Evolutionary conservation across 2,329 filamentous ascomycete genomes (phyloP), one percentile per base, ranked within the genome.

Genomic region (Sporothrix brunneoviolacea): DNA sequence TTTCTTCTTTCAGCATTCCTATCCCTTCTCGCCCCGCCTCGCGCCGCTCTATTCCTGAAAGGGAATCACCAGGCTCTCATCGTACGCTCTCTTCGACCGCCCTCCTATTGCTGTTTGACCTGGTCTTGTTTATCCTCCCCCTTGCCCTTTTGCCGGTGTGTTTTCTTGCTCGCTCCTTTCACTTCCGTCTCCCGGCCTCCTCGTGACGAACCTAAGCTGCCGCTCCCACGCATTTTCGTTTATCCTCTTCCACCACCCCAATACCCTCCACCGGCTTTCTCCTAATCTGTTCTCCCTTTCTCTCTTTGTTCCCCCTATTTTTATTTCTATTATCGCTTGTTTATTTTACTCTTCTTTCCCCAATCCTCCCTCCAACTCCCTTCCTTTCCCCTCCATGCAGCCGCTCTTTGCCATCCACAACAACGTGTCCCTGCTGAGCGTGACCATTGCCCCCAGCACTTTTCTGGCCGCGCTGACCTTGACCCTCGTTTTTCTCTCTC

Each of bases 381-480:
- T 36, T 18, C 22, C 48, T 15, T 8, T 4, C 27, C 24, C 32
- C 37, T 38, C 45, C 62, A 80, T 81, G 77, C 74, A 73, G 69
- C 77, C 78, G 53, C 69, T 82, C 64, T 67, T 82, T 58, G 77
- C 76, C 48, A 73, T 82, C 57, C 77, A 80, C 67, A 82, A 77
- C 65, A 76, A 80, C 55, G 71, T 82, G 62, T 77, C 77, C 52
- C 71, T 82, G 58, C 62, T 82, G 62, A 81, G 73, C 65, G 70
- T 82, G 60, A 75, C 69, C 59, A 74, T 82, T 63, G 75, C 77
- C 36, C 77, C 79, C 21, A 75, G 75, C 63, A 77, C 76, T 51
- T 81, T 75, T 62, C 67, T 82, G 58, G 74, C 75, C 53, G 70
- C 72, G 24, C 61, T 80, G 54, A 65, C 69, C 51, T 59, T 81